Conservation (phyloP, 768 basidiomycete genomes). For the Tylopilus subfusipes region DNA sequence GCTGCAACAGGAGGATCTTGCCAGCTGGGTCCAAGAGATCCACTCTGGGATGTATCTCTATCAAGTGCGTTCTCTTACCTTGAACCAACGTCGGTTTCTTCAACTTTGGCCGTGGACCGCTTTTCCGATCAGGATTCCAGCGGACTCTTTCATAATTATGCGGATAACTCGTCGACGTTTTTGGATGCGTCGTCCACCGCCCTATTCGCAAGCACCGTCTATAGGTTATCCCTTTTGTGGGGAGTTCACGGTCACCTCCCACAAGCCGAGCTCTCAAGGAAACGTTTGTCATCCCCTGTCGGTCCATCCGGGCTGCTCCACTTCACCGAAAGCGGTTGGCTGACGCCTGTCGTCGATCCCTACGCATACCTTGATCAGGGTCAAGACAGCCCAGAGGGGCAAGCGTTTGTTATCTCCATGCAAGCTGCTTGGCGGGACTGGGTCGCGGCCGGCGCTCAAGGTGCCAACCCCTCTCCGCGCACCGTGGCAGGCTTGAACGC, state of each 20-base stretch:
- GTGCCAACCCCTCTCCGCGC: slow-evolving; percentile 37
- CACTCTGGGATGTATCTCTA: slow-evolving; percentile 64
- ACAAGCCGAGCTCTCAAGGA: slow-evolving; percentile 54
- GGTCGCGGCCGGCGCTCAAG: slow-evolving; percentile 52
- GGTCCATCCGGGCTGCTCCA: slow-evolving; percentile 36
- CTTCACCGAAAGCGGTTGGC: slow-evolving; percentile 59
- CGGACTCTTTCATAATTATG: slow-evolving; percentile 65
- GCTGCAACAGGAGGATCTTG: slow-evolving; percentile 54
- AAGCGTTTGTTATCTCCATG: slow-evolving; percentile 77
- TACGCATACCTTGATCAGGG: slow-evolving; percentile 48
- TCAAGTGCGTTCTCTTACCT: slow-evolving; percentile 42
- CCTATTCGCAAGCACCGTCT: slow-evolving; percentile 73
- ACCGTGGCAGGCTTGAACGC: not conserved
- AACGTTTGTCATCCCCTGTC: slow-evolving; percentile 28
- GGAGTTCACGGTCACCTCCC: slow-evolving; percentile 49
- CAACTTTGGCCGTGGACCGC: not conserved
- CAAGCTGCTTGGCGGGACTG: slow-evolving; percentile 77
- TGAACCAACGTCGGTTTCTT: not conserved
- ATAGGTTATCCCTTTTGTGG: slow-evolving; percentile 59
- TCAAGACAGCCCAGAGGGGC: slow-evolving; percentile 61
- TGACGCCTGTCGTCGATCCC: slow-evolving; percentile 76
- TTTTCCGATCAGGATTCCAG: slow-evolving; percentile 1
- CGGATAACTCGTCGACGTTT: slow-evolving; percentile 56
- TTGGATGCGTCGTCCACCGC: slow-evolving; percentile 71
- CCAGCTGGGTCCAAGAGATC: slow-evolving; percentile 67